Conservation (phyloP, 2,329 filamentous ascomycete genomes). For the Colletotrichum scovillei region DNA sequence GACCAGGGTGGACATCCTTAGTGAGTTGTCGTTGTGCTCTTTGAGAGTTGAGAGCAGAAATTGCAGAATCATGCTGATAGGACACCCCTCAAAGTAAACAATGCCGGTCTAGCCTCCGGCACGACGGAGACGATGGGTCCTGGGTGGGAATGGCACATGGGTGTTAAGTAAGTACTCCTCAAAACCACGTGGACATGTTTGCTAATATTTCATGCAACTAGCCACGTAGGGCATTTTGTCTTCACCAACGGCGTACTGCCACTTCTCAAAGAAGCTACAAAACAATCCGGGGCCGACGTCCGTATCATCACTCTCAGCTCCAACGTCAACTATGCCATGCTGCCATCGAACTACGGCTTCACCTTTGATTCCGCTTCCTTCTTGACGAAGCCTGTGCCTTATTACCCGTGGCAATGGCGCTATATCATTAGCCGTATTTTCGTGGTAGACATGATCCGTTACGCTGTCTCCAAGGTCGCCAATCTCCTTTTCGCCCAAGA, state of each 20-base stretch:
- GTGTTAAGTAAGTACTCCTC: slow-evolving; percentile 34
- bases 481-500: slow-evolving; percentile 39
- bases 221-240: slow-evolving; percentile 43
- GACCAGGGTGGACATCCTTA: slow-evolving; percentile 41
- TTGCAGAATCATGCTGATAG: neutral
- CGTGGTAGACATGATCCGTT: slow-evolving; percentile 39
- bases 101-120: slow-evolving; percentile 31
- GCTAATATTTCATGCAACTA: neutral
- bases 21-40: slow-evolving; percentile 27
- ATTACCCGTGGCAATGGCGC: slow-evolving; percentile 35
- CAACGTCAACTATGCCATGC: slow-evolving; percentile 29
- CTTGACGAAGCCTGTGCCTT: slow-evolving; percentile 23
- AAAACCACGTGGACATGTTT: neutral
- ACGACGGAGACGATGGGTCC: slow-evolving; percentile 22
- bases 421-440: slow-evolving; percentile 27
- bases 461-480: slow-evolving; percentile 40
- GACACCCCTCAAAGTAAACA: slow-evolving; percentile 39
- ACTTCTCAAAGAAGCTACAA: slow-evolving; percentile 39
- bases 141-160: slow-evolving; percentile 42
- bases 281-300: slow-evolving; percentile 37
- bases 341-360: slow-evolving; percentile 38
- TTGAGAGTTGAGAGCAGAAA: too few relatives aligned
- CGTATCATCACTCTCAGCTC: slow-evolving; percentile 41
- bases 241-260: slow-evolving; percentile 43
- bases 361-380: slow-evolving; percentile 35